A percentile compares a stretch with the other conserved stretches of the same genome.
phyloP scores from a whole-genome alignment of 768 basidiomycete species.

The Tricholoma saponaceum region DNA sequence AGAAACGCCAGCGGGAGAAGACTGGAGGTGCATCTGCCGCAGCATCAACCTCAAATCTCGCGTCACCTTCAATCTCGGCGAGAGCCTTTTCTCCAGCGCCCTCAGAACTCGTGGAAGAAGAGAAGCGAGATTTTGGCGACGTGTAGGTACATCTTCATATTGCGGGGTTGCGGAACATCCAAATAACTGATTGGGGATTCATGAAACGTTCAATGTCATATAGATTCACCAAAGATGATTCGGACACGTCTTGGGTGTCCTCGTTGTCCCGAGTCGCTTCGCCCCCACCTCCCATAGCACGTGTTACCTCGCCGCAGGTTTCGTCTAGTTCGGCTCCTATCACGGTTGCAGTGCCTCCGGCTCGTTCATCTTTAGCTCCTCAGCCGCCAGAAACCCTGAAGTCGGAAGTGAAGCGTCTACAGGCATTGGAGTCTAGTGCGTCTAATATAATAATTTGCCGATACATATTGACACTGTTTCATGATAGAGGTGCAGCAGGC shows the following conservation, averaged over 20 bases:
- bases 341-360: conserved; percentile 12
- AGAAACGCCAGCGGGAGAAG: conserved; percentile 79
- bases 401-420: conserved; percentile 24
- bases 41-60: conserved; percentile 26
- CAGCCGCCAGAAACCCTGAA: conserved; percentile 20
- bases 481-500: conserved; percentile 27
- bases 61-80: conserved; percentile 34
- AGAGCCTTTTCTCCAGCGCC: conserved; percentile 50
- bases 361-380: conserved; percentile 1
- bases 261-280: conserved; percentile 46
- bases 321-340: conserved; percentile 16
- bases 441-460: neutral
- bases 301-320: conserved; percentile 13
- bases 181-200: conserved; percentile 1
- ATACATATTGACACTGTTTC: neutral
- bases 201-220: conserved; percentile 3
- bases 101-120: conserved; percentile 39
- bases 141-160: conserved; percentile 49
- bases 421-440: conserved; percentile 28
- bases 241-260: conserved; percentile 56
- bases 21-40: conserved; percentile 35
- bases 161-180: conserved; percentile 6
- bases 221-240: conserved; percentile 43
- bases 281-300: conserved; percentile 27
- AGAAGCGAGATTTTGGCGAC: conserved; percentile 53